Percentiles rank a stretch among this genome's conserved stretches.
These are phyloP conservation scores for Adiantum capillusveneris DNA, from an alignment of 75 land plant species.

Conservation along the genomic window DNA sequence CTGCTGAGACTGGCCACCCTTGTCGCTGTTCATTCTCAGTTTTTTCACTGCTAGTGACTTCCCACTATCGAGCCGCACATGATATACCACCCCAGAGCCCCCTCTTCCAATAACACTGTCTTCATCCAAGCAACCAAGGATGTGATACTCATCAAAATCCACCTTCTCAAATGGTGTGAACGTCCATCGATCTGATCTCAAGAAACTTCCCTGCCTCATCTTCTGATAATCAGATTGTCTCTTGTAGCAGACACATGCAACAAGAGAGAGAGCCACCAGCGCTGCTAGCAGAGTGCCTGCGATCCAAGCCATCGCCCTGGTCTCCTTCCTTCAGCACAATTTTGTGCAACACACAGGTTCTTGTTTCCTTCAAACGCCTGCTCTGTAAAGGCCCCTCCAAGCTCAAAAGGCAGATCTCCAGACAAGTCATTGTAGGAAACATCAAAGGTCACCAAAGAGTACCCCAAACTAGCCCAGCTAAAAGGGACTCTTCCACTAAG, in stretches of 20 bases:
- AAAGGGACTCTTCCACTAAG: slow-evolving; percentile 62
- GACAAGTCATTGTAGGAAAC: slow-evolving; percentile 56
- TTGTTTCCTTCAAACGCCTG: slow-evolving; percentile 54
- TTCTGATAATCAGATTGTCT: neutral
- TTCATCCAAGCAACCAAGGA: slow-evolving; percentile 33
- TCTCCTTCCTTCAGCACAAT: slow-evolving; percentile 7
- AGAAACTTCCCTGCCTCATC: slow-evolving; percentile 2
- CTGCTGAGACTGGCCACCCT: neutral
- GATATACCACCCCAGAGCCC: slow-evolving; percentile 41
- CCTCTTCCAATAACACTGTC: slow-evolving; percentile 41
- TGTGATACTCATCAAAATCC: slow-evolving; percentile 50
- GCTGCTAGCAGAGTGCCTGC: neutral
- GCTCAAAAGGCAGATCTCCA: slow-evolving; percentile 52
- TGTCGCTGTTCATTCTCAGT: slow-evolving; percentile 26
- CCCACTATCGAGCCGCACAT: slow-evolving; percentile 29
- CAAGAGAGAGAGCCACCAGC: slow-evolving; percentile 7
- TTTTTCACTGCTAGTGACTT: slow-evolving; percentile 46
- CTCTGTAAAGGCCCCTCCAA: slow-evolving; percentile 28
- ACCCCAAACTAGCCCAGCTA: slow-evolving; percentile 32
- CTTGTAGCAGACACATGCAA: slow-evolving; percentile 12
- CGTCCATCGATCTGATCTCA: too few species aligned
- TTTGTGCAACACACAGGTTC: slow-evolving; percentile 34
- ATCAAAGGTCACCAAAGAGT: slow-evolving; percentile 37
- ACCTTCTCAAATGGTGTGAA: slow-evolving; percentile 56
- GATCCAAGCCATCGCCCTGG: slow-evolving; percentile 17